Evolutionary conservation across 768 basidiomycete genomes (phyloP).

Genomic region (Pulveroboletus sp.): DNA sequence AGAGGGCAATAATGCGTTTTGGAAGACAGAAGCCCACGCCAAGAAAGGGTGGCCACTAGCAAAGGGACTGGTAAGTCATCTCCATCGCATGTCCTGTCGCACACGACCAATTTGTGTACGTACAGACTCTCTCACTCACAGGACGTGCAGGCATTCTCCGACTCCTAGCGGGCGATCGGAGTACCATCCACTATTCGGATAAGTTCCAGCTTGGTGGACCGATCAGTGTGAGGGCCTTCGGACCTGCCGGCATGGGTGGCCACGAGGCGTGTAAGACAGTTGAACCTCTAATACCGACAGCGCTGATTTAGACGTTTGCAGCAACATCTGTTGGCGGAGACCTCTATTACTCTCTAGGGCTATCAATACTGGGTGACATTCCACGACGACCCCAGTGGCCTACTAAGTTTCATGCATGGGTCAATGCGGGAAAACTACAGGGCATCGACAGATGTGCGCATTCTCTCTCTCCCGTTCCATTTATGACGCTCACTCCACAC

Average conservation of each 20-base stretch:
- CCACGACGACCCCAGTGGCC: slow-evolving; percentile 80
- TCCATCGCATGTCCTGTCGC: neutral
- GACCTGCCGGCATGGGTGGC: slow-evolving; percentile 71
- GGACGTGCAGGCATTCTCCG: slow-evolving; percentile 68
- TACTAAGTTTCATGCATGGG: slow-evolving; percentile 70
- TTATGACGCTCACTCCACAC: neutral
- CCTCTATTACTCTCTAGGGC: slow-evolving; percentile 71
- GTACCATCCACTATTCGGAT: slow-evolving; percentile 57
- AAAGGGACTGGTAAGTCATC: slow-evolving; percentile 19
- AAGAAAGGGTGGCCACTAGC: slow-evolving; percentile 23
- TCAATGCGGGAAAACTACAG: slow-evolving; percentile 78
- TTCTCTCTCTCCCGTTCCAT: neutral
- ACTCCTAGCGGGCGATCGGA: slow-evolving; percentile 47
- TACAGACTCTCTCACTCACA: slow-evolving; percentile 69
- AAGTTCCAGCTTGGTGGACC: slow-evolving; percentile 94
- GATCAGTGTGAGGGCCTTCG: slow-evolving; percentile 74
- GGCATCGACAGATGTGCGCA: slow-evolving; percentile 51
- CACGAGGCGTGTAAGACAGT: slow-evolving; percentile 57
- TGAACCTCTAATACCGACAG: neutral
- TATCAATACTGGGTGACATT: slow-evolving; percentile 70
- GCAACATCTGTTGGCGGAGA: slow-evolving; percentile 87
- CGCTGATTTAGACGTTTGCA: slow-evolving; percentile 23
- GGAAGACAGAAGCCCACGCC: slow-evolving; percentile 20
- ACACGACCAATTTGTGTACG: slow-evolving; percentile 1
- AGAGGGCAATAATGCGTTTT: slow-evolving; percentile 23